These are phyloP conservation scores for Fusarium sp. DNA, from an alignment of 2,329 filamentous ascomycete species.

Conservation along the genomic window DNA sequence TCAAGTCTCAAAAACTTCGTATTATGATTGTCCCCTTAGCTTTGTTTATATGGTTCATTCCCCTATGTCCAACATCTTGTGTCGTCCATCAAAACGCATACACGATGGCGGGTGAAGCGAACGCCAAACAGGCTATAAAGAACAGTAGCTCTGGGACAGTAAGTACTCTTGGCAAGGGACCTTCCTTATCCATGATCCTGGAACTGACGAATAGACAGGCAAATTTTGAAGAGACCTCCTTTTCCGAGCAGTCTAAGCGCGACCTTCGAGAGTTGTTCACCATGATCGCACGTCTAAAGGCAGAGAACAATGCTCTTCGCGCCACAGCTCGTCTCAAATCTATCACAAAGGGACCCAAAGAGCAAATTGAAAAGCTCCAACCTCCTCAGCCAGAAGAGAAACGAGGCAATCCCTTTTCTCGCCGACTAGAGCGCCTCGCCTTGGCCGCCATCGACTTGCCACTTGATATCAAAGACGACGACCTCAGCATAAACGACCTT, in stretches of 20 bases:
- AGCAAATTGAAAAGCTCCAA: not conserved
- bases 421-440: not conserved
- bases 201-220: not conserved
- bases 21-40: accelerated
- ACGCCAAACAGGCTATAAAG: not conserved
- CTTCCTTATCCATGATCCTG: not conserved
- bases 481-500: not conserved
- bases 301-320: not conserved
- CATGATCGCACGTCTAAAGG: not conserved
- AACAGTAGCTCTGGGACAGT: not conserved
- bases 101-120: not conserved
- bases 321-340: not conserved
- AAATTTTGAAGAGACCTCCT: not conserved
- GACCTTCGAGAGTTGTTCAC: not conserved
- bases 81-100: no score
- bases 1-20: accelerated
- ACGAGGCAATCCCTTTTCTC: not conserved
- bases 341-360: not conserved
- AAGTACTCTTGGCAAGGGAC: not conserved
- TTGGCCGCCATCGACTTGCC: not conserved
- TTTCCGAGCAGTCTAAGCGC: not conserved
- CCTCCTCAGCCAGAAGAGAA: no score
- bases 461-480: not conserved
- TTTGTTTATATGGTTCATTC: not conserved
- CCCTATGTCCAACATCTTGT: accelerated